phyloP scores from a whole-genome alignment of 1,284 basidiomycete species.

The Takashimella koratensis region DNA sequence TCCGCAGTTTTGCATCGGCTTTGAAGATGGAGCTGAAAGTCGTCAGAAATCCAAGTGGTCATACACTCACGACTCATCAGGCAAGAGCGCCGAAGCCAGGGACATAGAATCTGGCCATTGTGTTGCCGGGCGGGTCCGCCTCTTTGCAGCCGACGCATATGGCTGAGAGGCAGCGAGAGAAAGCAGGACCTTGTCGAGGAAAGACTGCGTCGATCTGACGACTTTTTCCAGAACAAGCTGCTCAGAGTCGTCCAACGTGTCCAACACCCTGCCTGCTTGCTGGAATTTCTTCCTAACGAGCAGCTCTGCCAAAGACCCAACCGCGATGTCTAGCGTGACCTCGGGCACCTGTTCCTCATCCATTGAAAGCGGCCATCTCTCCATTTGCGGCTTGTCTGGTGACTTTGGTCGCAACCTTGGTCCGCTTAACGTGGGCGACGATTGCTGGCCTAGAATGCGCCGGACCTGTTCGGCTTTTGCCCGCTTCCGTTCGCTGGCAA shows the following conservation, averaged over 20 bases:
- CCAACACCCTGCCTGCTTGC: not conserved
- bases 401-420: no score
- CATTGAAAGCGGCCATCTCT: not conserved
- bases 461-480: no score
- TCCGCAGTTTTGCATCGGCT: no score
- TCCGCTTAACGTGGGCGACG: no score
- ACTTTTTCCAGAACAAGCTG: not conserved
- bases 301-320: no score
- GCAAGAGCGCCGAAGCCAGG: not conserved
- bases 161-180: not conserved
- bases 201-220: not conserved
- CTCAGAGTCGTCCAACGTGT: not conserved
- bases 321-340: no score
- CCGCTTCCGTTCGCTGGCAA: no score
- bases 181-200: not conserved
- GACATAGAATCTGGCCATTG: not conserved
- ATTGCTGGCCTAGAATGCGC: no score
- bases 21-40: no score
- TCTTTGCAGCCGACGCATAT: not conserved
- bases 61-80: not conserved
- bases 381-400: no score
- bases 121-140: not conserved
- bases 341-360: no score
- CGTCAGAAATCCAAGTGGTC: not conserved
- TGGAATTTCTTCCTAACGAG: not conserved